A percentile compares a stretch with the other conserved stretches of the same genome.
Evolutionary conservation across 345 rosid genomes (phyloP).

Genomic region (Melastoma malabathricum): DNA sequence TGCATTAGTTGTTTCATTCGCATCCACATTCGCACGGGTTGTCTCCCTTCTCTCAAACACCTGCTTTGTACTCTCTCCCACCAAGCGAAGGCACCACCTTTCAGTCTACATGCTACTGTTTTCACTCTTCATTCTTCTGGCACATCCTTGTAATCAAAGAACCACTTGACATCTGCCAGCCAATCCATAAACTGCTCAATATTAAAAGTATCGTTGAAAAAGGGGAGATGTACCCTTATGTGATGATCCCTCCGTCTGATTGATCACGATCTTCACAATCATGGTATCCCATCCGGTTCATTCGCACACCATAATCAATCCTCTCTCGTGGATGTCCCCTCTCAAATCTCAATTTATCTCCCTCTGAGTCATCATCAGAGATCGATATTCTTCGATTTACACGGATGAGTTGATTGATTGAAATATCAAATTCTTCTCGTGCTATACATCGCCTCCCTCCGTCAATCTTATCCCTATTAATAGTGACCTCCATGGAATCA

Average conservation of each 20-base stretch:
- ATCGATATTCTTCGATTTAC: no score
- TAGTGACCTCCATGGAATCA: no score
- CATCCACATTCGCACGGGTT: background rate
- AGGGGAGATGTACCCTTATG: slow-evolving; percentile 4
- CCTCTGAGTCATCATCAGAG: no score
- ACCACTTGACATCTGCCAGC: background rate
- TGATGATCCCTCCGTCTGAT: background rate
- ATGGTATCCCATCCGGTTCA: no score
- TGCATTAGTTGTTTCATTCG: slow-evolving; percentile 1
- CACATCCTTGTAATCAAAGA: slow-evolving; percentile 1
- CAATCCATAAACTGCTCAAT: slow-evolving; percentile 8
- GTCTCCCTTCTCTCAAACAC: background rate
- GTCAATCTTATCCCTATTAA: no score
- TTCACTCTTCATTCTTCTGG: background rate
- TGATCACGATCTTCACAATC: no score
- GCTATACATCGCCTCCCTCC: no score
- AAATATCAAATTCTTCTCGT: no score
- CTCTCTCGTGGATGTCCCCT: no score
- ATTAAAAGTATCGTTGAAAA: background rate
- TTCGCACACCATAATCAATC: no score
- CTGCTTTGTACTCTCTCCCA: background rate
- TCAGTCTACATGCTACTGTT: background rate
- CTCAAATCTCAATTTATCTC: no score
- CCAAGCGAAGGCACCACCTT: slow-evolving; percentile 5
- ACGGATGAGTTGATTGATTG: no score